Evolutionary conservation across 306 rosid genomes (phyloP).

Genomic region (Dicorynia guianensis): DNA sequence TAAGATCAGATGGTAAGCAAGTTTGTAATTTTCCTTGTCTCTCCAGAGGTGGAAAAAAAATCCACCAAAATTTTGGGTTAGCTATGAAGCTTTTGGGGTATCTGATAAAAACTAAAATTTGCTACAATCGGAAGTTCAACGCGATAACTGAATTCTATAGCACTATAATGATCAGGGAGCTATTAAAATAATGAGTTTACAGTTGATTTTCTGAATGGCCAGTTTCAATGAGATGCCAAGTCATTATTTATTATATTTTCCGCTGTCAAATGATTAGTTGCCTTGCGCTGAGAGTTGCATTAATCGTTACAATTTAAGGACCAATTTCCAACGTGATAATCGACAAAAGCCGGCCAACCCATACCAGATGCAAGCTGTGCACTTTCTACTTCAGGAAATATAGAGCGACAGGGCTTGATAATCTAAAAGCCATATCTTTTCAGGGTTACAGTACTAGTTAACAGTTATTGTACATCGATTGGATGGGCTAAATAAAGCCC

Average conservation of each 20-base stretch:
- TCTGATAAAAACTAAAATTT: too few relatives aligned
- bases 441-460: slow-evolving; percentile 66
- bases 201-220: background rate
- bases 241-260: background rate
- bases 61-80: too few relatives aligned
- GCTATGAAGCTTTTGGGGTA: too few relatives aligned
- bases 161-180: background rate
- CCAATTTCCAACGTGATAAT: background rate
- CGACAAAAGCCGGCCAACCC: slow-evolving; percentile 43
- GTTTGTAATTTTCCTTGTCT: too few relatives aligned
- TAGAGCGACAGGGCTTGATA: slow-evolving; percentile 47
- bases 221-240: background rate
- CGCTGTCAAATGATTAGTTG: background rate
- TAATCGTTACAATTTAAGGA: slow-evolving; percentile 21
- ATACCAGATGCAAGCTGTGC: slow-evolving; percentile 25
- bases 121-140: background rate
- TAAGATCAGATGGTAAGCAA: too few relatives aligned
- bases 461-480: slow-evolving; percentile 76
- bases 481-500: slow-evolving; percentile 67
- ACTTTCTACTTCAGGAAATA: slow-evolving; percentile 35
- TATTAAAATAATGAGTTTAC: background rate
- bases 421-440: slow-evolving; percentile 56
- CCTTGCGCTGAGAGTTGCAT: background rate
- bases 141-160: too few relatives aligned
- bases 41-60: too few relatives aligned